phyloP scores from a whole-genome alignment of 345 rosid species.

The Odontarrhena argentea region DNA sequence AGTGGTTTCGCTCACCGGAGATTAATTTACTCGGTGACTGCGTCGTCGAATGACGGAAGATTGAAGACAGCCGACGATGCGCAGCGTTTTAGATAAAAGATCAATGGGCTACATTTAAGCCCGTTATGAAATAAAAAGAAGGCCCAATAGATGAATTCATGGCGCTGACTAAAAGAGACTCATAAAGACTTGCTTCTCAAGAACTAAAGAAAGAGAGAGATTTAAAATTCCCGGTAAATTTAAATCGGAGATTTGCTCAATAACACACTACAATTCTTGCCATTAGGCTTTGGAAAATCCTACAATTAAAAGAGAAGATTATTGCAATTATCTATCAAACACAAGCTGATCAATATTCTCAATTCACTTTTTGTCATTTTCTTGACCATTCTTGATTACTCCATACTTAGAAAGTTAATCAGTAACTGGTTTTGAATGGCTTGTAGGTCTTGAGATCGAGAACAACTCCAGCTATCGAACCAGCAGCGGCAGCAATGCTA shows the following conservation, averaged over 20 bases:
- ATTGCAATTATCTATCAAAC: slow-evolving; percentile 25
- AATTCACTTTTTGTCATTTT: background rate
- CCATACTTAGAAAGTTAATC: slow-evolving; percentile 7
- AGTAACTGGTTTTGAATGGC: slow-evolving; percentile 60
- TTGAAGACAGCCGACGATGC: background rate
- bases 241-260: background rate
- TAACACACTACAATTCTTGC: slow-evolving; percentile 16
- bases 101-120: background rate
- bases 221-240: too few relatives aligned
- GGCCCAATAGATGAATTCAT: background rate
- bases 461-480: slow-evolving; percentile 79
- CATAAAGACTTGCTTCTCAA: too few relatives aligned
- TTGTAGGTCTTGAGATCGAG: slow-evolving; percentile 68
- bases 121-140: background rate
- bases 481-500: slow-evolving; percentile 74
- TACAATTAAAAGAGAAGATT: background rate
- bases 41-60: background rate
- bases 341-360: slow-evolving; percentile 10
- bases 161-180: background rate
- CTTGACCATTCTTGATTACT: background rate
- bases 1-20: slow-evolving; percentile 2
- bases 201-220: too few relatives aligned
- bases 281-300: slow-evolving; percentile 5
- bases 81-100: background rate
- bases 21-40: background rate